Evolutionary conservation across 768 basidiomycete species (phyloP).

Genomic region (Suillus paluster): DNA sequence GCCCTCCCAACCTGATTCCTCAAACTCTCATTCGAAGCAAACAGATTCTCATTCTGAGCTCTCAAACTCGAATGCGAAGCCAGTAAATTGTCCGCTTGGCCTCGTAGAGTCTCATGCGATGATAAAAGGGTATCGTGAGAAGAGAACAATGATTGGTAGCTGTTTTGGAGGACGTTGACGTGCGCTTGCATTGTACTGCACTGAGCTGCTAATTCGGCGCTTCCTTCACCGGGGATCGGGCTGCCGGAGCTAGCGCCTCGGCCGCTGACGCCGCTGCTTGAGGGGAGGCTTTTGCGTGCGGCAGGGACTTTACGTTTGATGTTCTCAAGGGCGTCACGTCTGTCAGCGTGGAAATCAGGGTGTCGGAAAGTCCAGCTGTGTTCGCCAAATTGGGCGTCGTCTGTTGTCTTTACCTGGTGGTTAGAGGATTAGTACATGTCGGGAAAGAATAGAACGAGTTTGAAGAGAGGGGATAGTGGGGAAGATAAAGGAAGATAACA

Average conservation of each 20-base stretch:
- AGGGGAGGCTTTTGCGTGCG: conserved; percentile 35
- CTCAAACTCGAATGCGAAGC: conserved; percentile 30
- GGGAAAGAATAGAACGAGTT: neutral
- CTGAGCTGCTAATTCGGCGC: conserved; percentile 27
- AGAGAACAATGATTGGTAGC: conserved; percentile 32
- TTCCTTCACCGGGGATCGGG: conserved; percentile 12
- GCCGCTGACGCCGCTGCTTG: conserved; percentile 18
- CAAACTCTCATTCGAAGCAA: conserved; percentile 30
- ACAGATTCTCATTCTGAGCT: conserved; percentile 34
- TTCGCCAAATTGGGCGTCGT: conserved; percentile 74
- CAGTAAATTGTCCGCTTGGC: conserved; percentile 38
- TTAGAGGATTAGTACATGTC: neutral
- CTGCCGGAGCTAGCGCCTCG: conserved; percentile 4
- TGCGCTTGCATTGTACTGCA: conserved; percentile 26
- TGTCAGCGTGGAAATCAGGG: conserved; percentile 55
- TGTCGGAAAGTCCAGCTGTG: conserved; percentile 61
- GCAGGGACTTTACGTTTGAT: conserved; percentile 64
- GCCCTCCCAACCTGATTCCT: conserved; percentile 38
- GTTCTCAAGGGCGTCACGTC: conserved; percentile 61
- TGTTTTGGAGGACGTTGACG: conserved; percentile 31
- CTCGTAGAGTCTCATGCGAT: conserved; percentile 38
- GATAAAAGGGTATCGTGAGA: conserved; percentile 32
- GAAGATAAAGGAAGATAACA: neutral
- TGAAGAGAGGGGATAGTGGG: neutral
- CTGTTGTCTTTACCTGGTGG: conserved; percentile 75